Percentiles rank a stretch among this genome's conserved stretches.
Conservation (phyloP, 2,329 filamentous ascomycete genomes). For the Diaporthe citriasiana region DNA sequence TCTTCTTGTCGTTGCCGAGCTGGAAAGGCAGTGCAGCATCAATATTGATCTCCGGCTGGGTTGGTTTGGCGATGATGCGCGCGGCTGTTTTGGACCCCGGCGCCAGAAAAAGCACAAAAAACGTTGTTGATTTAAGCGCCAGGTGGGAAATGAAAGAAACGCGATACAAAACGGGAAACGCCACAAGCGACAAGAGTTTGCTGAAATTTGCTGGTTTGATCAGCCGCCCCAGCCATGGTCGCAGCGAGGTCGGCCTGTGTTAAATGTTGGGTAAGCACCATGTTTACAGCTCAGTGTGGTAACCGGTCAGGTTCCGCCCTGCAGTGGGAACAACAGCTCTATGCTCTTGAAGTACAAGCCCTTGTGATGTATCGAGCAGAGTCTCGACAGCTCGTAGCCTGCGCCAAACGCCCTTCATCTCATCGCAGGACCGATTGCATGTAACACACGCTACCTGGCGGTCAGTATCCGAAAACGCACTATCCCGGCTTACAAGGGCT, state of each 20-base stretch:
- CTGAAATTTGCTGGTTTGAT: conserved; percentile 23
- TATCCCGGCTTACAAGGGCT: conserved; percentile 22
- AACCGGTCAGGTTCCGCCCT: conserved; percentile 23
- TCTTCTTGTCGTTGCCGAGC: neutral
- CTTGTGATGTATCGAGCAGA: neutral
- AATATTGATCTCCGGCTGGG: conserved; percentile 1
- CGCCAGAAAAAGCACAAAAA: neutral
- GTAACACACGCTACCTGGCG: conserved; percentile 3
- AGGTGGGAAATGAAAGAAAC: conserved; percentile 2
- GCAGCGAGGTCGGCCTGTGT: conserved; percentile 17
- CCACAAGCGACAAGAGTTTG: conserved; percentile 24
- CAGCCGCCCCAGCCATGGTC: conserved; percentile 35
- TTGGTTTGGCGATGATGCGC: conserved; percentile 24
- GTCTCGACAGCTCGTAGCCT: neutral
- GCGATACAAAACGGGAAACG: neutral
- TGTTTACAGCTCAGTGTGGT: neutral
- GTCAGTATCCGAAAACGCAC: conserved; percentile 31
- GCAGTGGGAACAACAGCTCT: neutral
- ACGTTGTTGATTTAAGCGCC: conserved; percentile 35
- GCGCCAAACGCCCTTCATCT: conserved; percentile 36
- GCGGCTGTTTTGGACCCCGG: conserved; percentile 33
- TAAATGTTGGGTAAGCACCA: neutral
- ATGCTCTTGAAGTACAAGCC: conserved; percentile 1
- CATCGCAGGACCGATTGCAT: neutral
- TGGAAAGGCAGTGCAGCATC: neutral